These are phyloP conservation scores for Aplosporella prunicola DNA, from an alignment of 2,329 filamentous ascomycete genomes.

Conservation along the genomic window DNA sequence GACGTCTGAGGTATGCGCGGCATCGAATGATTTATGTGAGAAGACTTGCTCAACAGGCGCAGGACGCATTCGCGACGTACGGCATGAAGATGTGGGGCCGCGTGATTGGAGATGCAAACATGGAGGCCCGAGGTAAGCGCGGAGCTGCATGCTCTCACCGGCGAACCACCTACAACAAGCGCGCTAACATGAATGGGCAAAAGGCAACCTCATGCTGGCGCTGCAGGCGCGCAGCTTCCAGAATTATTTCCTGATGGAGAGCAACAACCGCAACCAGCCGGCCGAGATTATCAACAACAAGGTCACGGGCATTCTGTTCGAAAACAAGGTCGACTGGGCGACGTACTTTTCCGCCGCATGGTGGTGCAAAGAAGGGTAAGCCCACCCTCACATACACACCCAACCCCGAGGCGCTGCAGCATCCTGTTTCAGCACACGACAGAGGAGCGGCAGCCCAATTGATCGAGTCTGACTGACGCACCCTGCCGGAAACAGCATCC, in stretches of 20 bases:
- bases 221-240: constrained; percentile 64
- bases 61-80: constrained; percentile 76
- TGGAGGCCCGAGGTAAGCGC: constrained; percentile 59
- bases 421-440: too few relatives aligned
- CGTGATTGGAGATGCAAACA: constrained; percentile 61
- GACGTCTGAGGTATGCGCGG: constrained; percentile 57
- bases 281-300: constrained; percentile 73
- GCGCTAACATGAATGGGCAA: too few relatives aligned
- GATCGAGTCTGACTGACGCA: too few relatives aligned
- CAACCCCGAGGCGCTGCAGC: too few relatives aligned
- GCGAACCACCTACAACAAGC: too few relatives aligned
- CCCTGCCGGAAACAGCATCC: constrained; percentile 49
- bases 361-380: constrained; percentile 56
- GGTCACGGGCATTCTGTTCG: constrained; percentile 65
- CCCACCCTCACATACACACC: not conserved
- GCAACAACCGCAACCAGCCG: constrained; percentile 64
- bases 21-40: not conserved
- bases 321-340: constrained; percentile 93
- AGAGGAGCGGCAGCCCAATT: too few relatives aligned
- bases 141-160: too few relatives aligned
- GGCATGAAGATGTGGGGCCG: constrained; percentile 91
- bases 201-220: constrained; percentile 71
- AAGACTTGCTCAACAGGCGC: not conserved
- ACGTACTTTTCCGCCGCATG: constrained; percentile 64
- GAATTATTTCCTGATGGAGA: constrained; percentile 75